Evolutionary conservation across 2,329 filamentous ascomycete genomes (phyloP), one percentile per base, ranked within the genome.

Genomic region (Fonsecaea pedrosoi): DNA sequence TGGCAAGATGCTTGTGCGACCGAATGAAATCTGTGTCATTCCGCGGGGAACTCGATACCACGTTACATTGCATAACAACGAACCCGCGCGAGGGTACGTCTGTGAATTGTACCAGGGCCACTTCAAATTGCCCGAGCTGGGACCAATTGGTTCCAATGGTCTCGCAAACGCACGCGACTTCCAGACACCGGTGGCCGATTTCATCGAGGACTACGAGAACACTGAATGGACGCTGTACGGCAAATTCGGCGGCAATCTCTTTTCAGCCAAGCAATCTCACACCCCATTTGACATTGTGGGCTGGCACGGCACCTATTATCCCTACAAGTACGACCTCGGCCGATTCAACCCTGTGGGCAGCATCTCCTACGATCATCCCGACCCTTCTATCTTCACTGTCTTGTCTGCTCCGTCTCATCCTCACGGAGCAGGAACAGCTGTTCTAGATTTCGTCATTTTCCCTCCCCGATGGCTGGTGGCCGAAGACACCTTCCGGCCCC

Each of bases 271-370:
- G 50, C 90, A 93, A 78, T 77, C 82, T 10, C 91, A 93, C 76
- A 89, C 88, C 0, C 90, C 91, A 0, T 94, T 92, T 73, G 90
- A 94, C 72, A 86, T 94, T 0, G 90, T 92, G 2, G 90, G 88
- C 2, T 94, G 90, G 90, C 90, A 94, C 75, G 91, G 91, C 54
- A 90, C 87, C 69, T 93, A 92, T 78, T 90, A 90, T 68, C 91
- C 91, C 0, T 92, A 88, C 84, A 94, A 94, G 79, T 94, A 94
- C 80, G 91, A 93, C 73, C 84, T 94, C 0, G 89, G 89, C 32
- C 87, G 90, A 37, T 94, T 92, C 83, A 90, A 89, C 79, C 87
- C 87, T 53, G 88, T 94, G 54, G 91, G 90, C 21, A 87, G 84
- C 62, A 87, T 92, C 70, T 90, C 87, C 7, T 92, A 87, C 74